phyloP scores from a whole-genome alignment of 2,329 filamentous ascomycete genomes.

The Scopulariopsis brevicaulis region DNA sequence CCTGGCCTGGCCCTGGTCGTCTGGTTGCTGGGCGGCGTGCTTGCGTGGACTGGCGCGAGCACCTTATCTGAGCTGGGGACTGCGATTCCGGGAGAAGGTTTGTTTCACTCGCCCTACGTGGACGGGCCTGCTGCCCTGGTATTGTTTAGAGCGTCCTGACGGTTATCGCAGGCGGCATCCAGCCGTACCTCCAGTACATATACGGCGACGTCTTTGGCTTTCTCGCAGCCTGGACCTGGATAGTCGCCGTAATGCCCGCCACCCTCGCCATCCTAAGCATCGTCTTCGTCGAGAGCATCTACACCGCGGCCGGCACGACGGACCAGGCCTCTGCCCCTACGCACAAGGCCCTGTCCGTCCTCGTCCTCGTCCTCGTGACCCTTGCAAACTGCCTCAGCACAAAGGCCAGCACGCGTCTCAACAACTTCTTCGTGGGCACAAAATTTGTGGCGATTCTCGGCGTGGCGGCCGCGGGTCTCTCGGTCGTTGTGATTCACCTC shows the following conservation, averaged over 20 bases:
- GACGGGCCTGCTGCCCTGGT: background rate
- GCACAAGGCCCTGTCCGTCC: constrained; percentile 40
- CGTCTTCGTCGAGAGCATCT: constrained; percentile 50
- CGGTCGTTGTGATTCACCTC: constrained; percentile 29
- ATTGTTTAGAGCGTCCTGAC: background rate
- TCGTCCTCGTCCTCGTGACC: constrained; percentile 32
- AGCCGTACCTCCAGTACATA: constrained; percentile 49
- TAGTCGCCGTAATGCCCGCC: constrained; percentile 52
- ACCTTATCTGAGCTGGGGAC: constrained; percentile 54
- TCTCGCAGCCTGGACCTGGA: constrained; percentile 53
- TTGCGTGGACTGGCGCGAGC: constrained; percentile 53
- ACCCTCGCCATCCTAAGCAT: constrained; percentile 53
- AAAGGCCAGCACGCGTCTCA: constrained; percentile 39
- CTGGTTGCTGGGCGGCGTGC: constrained; percentile 48
- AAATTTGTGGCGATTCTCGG: constrained; percentile 39
- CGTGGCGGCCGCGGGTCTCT: constrained; percentile 35
- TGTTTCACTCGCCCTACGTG: constrained; percentile 4
- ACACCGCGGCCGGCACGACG: constrained; percentile 35
- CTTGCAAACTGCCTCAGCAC: constrained; percentile 45
- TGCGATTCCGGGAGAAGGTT: constrained; percentile 48
- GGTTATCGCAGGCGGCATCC: constrained; percentile 38
- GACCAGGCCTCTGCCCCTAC: constrained; percentile 26
- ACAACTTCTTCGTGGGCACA: constrained; percentile 41
- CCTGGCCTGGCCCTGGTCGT: constrained; percentile 45
- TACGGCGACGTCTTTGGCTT: constrained; percentile 52